Percentiles rank a stretch among this genome's conserved stretches.
Evolutionary conservation across 2,329 filamentous ascomycete genomes (phyloP).

Genomic region (Metarhizium brunneum): DNA sequence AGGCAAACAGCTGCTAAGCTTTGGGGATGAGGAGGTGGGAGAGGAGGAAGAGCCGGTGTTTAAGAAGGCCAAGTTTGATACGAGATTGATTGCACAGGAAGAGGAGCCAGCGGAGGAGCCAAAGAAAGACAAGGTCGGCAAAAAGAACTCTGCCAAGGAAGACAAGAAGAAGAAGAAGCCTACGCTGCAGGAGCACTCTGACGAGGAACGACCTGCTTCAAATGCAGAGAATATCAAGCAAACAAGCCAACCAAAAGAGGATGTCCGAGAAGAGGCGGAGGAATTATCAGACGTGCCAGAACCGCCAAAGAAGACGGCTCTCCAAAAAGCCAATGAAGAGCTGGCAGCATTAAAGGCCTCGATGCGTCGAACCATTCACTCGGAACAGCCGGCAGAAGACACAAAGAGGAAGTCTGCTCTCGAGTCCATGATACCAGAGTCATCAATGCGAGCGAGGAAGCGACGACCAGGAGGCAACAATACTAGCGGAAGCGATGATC

Average conservation of each 20-base stretch:
- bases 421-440: slow-evolving; percentile 66
- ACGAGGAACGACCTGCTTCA: slow-evolving; percentile 8
- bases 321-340: slow-evolving; percentile 69
- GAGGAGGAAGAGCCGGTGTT: slow-evolving; percentile 42
- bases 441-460: slow-evolving; percentile 62
- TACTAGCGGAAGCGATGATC: slow-evolving; percentile 45
- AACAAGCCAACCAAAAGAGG: not conserved
- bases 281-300: slow-evolving; percentile 18
- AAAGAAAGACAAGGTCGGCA: slow-evolving; percentile 15
- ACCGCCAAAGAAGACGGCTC: slow-evolving; percentile 34
- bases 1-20: slow-evolving; percentile 70
- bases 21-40: slow-evolving; percentile 57
- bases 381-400: slow-evolving; percentile 38
- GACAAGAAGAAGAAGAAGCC: slow-evolving; percentile 19
- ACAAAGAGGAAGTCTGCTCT: slow-evolving; percentile 54
- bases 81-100: slow-evolving; percentile 58
- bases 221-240: not conserved
- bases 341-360: slow-evolving; percentile 74
- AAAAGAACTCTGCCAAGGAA: slow-evolving; percentile 21
- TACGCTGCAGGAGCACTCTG: slow-evolving; percentile 9
- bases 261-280: slow-evolving; percentile 9
- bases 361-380: slow-evolving; percentile 58
- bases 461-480: slow-evolving; percentile 49
- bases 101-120: slow-evolving; percentile 21
- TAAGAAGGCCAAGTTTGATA: slow-evolving; percentile 74